Evolutionary conservation across 2,329 filamentous ascomycete species (phyloP).

Genomic region (Penicillium sp.): DNA sequence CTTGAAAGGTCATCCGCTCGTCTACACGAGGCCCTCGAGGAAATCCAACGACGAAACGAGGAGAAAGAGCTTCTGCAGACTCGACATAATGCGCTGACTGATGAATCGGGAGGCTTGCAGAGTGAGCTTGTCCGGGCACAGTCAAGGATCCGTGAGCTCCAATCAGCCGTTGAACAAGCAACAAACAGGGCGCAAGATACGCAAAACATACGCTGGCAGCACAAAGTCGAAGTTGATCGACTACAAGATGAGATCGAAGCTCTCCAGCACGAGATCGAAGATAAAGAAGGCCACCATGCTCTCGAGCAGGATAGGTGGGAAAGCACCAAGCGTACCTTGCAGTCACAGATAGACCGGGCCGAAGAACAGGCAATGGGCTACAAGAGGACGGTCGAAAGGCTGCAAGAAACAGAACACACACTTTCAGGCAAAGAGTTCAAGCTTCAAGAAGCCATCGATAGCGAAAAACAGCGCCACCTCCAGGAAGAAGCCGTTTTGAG

Average conservation of each 20-base stretch:
- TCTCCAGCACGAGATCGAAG: slow-evolving; percentile 67
- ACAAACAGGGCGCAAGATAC: slow-evolving; percentile 63
- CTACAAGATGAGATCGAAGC: slow-evolving; percentile 62
- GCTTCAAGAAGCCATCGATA: slow-evolving; percentile 70
- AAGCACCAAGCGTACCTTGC: slow-evolving; percentile 65
- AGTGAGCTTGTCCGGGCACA: slow-evolving; percentile 60
- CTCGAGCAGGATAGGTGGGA: slow-evolving; percentile 76
- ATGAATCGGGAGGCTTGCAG: slow-evolving; percentile 70
- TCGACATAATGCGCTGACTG: slow-evolving; percentile 68
- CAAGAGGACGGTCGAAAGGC: slow-evolving; percentile 71
- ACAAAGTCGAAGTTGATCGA: slow-evolving; percentile 59
- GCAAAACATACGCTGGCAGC: slow-evolving; percentile 60
- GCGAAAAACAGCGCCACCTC: slow-evolving; percentile 72
- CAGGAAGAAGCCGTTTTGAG: slow-evolving; percentile 72
- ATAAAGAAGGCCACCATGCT: slow-evolving; percentile 72
- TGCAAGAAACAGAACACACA: slow-evolving; percentile 70
- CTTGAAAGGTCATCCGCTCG: slow-evolving; percentile 48
- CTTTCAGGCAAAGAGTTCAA: slow-evolving; percentile 70
- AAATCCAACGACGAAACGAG: slow-evolving; percentile 60
- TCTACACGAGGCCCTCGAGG: slow-evolving; percentile 61
- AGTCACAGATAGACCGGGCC: slow-evolving; percentile 67
- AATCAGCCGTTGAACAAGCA: slow-evolving; percentile 56
- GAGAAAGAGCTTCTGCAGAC: slow-evolving; percentile 73
- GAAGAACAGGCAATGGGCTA: slow-evolving; percentile 70
- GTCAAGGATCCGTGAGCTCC: slow-evolving; percentile 51